A percentile compares a stretch with the other conserved stretches of the same genome.
These are phyloP conservation scores for Pilatotrama ljubarskyi DNA, from an alignment of 768 basidiomycete genomes.

Conservation along the genomic window DNA sequence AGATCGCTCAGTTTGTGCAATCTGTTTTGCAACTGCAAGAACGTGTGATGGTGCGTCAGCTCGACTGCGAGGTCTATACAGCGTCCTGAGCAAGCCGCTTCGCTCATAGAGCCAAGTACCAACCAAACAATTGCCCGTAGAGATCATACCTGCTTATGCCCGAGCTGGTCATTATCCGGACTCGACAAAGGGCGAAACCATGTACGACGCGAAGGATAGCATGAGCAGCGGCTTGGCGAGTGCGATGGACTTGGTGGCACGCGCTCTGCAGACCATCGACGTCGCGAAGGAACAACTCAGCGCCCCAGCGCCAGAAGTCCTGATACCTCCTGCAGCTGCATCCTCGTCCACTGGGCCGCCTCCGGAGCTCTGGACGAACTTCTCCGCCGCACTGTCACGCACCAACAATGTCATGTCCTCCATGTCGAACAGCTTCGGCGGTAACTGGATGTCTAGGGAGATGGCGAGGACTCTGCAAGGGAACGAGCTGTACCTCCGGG, in stretches of 20 bases:
- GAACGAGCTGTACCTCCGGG: constrained; percentile 1
- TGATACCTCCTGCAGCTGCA: neutral
- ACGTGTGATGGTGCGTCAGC: too few relatives aligned
- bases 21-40: too few relatives aligned
- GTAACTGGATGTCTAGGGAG: neutral
- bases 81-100: too few relatives aligned
- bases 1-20: too few relatives aligned
- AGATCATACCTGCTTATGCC: neutral
- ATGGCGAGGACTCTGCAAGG: neutral
- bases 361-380: neutral
- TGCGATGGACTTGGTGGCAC: neutral
- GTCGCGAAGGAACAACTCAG: neutral
- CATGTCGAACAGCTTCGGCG: neutral
- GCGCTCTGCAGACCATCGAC: neutral
- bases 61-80: too few relatives aligned
- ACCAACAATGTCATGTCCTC: neutral
- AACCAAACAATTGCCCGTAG: neutral
- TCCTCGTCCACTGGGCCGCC: neutral
- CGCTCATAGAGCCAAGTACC: neutral
- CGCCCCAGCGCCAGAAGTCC: neutral
- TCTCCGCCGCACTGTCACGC: neutral
- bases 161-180: neutral
- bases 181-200: neutral
- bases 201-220: neutral
- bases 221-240: neutral